Conservation (phyloP, 257 asterid species). For the Linderniella brevidens region DNA sequence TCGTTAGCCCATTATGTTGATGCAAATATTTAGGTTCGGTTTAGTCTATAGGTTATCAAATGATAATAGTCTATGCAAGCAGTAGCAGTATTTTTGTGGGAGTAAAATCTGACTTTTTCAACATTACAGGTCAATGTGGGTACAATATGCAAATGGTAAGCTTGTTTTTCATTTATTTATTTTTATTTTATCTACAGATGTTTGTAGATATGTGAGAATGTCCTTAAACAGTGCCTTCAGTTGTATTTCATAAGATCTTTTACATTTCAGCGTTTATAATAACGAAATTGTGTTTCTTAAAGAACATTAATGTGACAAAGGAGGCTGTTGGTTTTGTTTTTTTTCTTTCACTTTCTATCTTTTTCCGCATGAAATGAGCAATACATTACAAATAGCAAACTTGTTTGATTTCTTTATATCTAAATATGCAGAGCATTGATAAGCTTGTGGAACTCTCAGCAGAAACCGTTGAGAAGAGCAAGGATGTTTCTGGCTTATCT, state of each 20-base stretch:
- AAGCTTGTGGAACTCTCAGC: conserved; percentile 54
- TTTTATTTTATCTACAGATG: background rate
- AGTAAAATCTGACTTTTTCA: conserved; percentile 16
- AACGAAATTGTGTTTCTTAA: too few relatives aligned
- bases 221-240: too few relatives aligned
- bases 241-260: background rate
- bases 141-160: conserved; percentile 51
- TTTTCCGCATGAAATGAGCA: background rate
- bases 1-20: too few relatives aligned
- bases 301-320: too few relatives aligned
- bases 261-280: too few relatives aligned
- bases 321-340: too few relatives aligned
- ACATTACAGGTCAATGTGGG: conserved; percentile 77
- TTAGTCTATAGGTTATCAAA: background rate
- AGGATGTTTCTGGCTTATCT: conserved; percentile 29
- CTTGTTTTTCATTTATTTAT: conserved; percentile 23
- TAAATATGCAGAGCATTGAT: conserved; percentile 64
- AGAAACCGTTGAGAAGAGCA: conserved; percentile 34
- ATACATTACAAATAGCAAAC: conserved; percentile 3
- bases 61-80: conserved; percentile 3
- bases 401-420: conserved; percentile 9
- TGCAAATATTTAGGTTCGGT: background rate
- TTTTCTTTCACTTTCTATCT: too few relatives aligned
- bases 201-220: background rate
- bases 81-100: conserved; percentile 8